A percentile compares a stretch with the other conserved stretches of the same genome.
Conservation (phyloP, 2,329 filamentous ascomycete species). For the Fusarium luffae region DNA sequence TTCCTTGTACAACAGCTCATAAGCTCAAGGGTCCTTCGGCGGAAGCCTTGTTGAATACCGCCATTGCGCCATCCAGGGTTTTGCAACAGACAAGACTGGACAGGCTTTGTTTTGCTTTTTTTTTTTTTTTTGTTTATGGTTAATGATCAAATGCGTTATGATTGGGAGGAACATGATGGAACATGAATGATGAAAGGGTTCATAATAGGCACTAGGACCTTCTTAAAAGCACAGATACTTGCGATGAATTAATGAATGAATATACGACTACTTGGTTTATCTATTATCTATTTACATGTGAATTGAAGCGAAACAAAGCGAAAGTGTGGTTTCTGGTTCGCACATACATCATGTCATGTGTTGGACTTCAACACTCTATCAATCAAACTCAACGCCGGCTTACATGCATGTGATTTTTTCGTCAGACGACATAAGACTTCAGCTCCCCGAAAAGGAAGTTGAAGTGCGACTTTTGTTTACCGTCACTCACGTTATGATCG, state of each 20-base stretch:
- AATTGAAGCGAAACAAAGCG: not conserved
- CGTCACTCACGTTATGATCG: not conserved
- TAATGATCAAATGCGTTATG: conserved; percentile 37
- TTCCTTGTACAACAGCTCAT: conserved; percentile 6
- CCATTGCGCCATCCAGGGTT: not conserved
- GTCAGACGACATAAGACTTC: conserved; percentile 13
- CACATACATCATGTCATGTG: conserved; percentile 4
- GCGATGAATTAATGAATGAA: conserved; percentile 37
- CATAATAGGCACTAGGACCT: not conserved
- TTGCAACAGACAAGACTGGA: not conserved
- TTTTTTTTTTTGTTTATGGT: conserved; percentile 19
- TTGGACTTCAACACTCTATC: conserved; percentile 8
- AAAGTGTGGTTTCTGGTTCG: conserved; percentile 3
- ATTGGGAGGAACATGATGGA: conserved; percentile 11
- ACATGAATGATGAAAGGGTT: conserved; percentile 14
- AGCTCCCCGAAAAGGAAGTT: not conserved
- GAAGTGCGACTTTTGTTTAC: not conserved
- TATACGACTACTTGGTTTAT: conserved; percentile 28
- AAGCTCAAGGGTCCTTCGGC: conserved; percentile 1
- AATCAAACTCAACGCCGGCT: conserved; percentile 32
- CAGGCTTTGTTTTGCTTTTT: not conserved
- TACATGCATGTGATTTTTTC: conserved; percentile 27
- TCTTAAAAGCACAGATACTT: not conserved
- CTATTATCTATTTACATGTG: conserved; percentile 33
- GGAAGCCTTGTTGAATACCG: not conserved